These are phyloP conservation scores for Ophiosphaerella narmari DNA, from an alignment of 2,329 filamentous ascomycete genomes.

Conservation along the genomic window DNA sequence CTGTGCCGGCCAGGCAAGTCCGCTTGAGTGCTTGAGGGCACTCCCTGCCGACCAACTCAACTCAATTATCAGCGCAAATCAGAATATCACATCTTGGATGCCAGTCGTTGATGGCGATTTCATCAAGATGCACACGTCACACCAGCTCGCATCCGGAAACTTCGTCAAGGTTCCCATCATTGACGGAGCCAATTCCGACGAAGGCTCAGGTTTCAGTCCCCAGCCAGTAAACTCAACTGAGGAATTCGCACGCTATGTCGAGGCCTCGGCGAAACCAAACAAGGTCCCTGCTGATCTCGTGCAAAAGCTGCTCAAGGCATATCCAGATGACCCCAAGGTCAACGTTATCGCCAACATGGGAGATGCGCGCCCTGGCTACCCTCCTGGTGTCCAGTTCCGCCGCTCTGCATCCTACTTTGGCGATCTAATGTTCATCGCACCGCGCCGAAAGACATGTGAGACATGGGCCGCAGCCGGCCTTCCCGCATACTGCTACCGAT, in stretches of 20 bases:
- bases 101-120: constrained; percentile 62
- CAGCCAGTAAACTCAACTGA: constrained; percentile 59
- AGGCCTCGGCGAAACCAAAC: constrained; percentile 25
- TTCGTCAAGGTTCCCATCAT: constrained; percentile 70
- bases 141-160: constrained; percentile 60
- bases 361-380: constrained; percentile 18
- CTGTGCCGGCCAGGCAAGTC: constrained; percentile 31
- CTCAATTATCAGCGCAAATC: constrained; percentile 47
- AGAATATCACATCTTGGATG: constrained; percentile 40
- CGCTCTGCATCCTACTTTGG: constrained; percentile 57
- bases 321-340: constrained; percentile 34
- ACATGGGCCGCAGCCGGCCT: constrained; percentile 55
- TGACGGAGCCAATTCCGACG: constrained; percentile 67
- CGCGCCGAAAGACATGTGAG: constrained; percentile 58
- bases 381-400: constrained; percentile 54
- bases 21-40: constrained; percentile 58
- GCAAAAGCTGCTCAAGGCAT: constrained; percentile 31
- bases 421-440: constrained; percentile 61
- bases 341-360: constrained; percentile 33
- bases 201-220: constrained; percentile 63
- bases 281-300: constrained; percentile 29
- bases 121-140: constrained; percentile 56
- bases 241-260: constrained; percentile 55
- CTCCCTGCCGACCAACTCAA: constrained; percentile 65
- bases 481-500: constrained; percentile 65